phyloP scores from a whole-genome alignment of 176 grass and related monocot species.

The bread wheat (Triticum aestivum) region IWGSC_CS_RefSeq_v2.1 NC_057803.1:512469902-512470401 shows the following conservation, averaged over 20 bases:
- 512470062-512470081: not conserved
- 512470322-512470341: not conserved
- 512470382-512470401: not conserved
- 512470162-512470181: not conserved
- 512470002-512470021: not conserved
- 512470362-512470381: constrained; percentile 6
- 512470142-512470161: not conserved
- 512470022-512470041: not conserved
- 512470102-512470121: not conserved
- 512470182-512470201: not conserved
- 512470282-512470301: not conserved
- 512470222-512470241: not conserved
- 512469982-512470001: not conserved
- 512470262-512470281: not conserved
- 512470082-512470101: not conserved
- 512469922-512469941: not conserved
- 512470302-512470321: not conserved
- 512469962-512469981: not conserved
- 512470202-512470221: not conserved
- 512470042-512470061: not conserved
- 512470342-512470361: constrained; percentile 3
- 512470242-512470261: not conserved
- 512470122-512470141: not conserved
- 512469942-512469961: not conserved
- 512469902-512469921: not conserved